These are phyloP conservation scores for Sporothrix globosa DNA, from an alignment of 2,329 filamentous ascomycete genomes.

Conservation along the genomic window DNA sequence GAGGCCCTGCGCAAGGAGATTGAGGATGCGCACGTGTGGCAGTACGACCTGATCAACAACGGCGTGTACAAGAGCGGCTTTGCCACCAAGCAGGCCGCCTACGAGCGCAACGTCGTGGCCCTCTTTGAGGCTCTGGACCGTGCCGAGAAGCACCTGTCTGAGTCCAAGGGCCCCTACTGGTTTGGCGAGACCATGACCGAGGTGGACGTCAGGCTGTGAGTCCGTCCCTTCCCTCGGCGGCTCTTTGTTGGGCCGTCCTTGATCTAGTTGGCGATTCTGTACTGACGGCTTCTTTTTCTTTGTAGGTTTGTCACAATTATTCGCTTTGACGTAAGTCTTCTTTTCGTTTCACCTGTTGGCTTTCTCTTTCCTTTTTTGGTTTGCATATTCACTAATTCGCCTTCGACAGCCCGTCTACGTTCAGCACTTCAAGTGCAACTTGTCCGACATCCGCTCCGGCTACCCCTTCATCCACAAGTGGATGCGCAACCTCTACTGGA, in stretches of 20 bases:
- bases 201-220: conserved; percentile 73
- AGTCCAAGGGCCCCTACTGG: conserved; percentile 64
- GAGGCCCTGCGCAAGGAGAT: conserved; percentile 66
- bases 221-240: conserved; percentile 31
- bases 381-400: conserved; percentile 13
- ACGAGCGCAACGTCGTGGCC: conserved; percentile 69
- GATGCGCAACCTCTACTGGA: conserved; percentile 86
- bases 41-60: conserved; percentile 73
- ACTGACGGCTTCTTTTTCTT: neutral
- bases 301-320: conserved; percentile 67
- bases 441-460: conserved; percentile 79
- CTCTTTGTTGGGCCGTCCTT: neutral
- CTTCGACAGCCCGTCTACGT: conserved; percentile 68
- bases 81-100: conserved; percentile 79
- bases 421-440: conserved; percentile 86
- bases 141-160: conserved; percentile 69
- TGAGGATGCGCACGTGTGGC: conserved; percentile 79
- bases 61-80: conserved; percentile 79
- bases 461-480: conserved; percentile 82
- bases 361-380: neutral
- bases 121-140: conserved; percentile 79
- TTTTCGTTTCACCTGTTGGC: neutral
- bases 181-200: conserved; percentile 79
- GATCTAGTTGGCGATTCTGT: neutral
- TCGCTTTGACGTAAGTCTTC: conserved; percentile 63